phyloP scores from a whole-genome alignment of 75 land plant species.

The Cunninghamia lanceolata region DNA sequence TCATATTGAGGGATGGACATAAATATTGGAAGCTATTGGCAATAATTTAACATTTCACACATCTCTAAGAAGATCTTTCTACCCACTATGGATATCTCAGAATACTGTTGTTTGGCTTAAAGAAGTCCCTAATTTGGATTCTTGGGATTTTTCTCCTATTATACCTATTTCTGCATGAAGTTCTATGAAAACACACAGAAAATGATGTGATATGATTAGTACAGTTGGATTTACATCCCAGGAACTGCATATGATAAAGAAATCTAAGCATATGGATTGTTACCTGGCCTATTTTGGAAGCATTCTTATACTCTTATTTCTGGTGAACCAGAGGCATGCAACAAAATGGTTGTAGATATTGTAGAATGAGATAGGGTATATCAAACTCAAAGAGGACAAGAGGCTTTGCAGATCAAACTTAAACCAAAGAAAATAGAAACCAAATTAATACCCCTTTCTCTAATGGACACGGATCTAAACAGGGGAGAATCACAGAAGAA shows the following conservation, averaged over 20 bases:
- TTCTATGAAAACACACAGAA: slow-evolving; percentile 32
- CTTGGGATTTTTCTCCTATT: slow-evolving; percentile 88
- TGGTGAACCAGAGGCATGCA: slow-evolving; percentile 70
- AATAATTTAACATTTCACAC: slow-evolving; percentile 62
- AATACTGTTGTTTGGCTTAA: slow-evolving; percentile 88
- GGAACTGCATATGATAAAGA: slow-evolving; percentile 99
- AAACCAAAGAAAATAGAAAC: slow-evolving; percentile 27
- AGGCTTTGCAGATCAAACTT: slow-evolving; percentile 65
- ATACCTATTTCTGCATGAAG: slow-evolving; percentile 84
- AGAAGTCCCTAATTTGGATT: slow-evolving; percentile 82
- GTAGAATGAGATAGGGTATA: slow-evolving; percentile 85
- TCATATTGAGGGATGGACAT: slow-evolving; percentile 70
- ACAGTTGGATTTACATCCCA: slow-evolving; percentile 92
- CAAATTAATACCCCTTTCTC: too few species aligned
- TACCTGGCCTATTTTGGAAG: slow-evolving; percentile 86
- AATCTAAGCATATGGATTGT: slow-evolving; percentile 91
- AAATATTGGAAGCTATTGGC: slow-evolving; percentile 56
- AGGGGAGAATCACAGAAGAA: too few species aligned
- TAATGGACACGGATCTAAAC: too few species aligned
- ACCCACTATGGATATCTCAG: slow-evolving; percentile 96
- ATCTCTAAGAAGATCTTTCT: slow-evolving; percentile 65
- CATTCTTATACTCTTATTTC: slow-evolving; percentile 62
- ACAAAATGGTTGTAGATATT: slow-evolving; percentile 77
- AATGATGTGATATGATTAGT: slow-evolving; percentile 63
- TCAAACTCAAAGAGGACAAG: slow-evolving; percentile 64